phyloP scores from a whole-genome alignment of 2,329 filamentous ascomycete genomes.

The Xylaria sp. region DNA sequence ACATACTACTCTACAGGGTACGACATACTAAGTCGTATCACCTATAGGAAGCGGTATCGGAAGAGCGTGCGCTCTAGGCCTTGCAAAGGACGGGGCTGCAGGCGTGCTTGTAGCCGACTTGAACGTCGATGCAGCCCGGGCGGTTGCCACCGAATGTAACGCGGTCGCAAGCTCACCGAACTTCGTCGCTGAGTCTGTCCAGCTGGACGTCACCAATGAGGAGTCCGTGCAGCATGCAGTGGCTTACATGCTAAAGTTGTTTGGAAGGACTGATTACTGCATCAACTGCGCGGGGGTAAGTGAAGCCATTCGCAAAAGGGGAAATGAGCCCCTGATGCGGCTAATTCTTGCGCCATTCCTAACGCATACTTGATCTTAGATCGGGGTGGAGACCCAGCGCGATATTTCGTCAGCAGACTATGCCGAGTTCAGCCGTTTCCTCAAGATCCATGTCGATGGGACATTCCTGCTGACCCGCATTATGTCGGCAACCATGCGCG shows the following conservation, averaged over 20 bases:
- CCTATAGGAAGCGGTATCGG: slow-evolving; percentile 31
- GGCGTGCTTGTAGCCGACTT: slow-evolving; percentile 32
- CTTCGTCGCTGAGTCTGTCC: neutral
- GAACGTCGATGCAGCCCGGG: slow-evolving; percentile 19
- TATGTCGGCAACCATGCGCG: slow-evolving; percentile 28
- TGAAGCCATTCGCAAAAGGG: neutral
- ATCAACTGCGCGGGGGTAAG: slow-evolving; percentile 19
- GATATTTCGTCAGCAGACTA: neutral
- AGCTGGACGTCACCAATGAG: neutral
- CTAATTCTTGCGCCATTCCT: neutral
- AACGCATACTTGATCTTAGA: slow-evolving; percentile 3
- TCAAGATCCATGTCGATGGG: slow-evolving; percentile 33
- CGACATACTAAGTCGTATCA: neutral
- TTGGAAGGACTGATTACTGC: slow-evolving; percentile 40
- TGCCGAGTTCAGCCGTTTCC: slow-evolving; percentile 25
- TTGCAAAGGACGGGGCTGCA: slow-evolving; percentile 19
- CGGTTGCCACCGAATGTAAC: slow-evolving; percentile 2
- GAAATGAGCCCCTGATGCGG: neutral
- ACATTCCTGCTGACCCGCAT: slow-evolving; percentile 29
- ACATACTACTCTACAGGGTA: neutral
- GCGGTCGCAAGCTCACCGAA: neutral
- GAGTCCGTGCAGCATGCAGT: slow-evolving; percentile 4
- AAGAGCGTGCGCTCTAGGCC: slow-evolving; percentile 13
- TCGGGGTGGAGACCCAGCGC: slow-evolving; percentile 5
- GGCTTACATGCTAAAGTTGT: neutral